Conservation (phyloP, 2,329 filamentous ascomycete genomes). For the Scytalidium sp. region DNA sequence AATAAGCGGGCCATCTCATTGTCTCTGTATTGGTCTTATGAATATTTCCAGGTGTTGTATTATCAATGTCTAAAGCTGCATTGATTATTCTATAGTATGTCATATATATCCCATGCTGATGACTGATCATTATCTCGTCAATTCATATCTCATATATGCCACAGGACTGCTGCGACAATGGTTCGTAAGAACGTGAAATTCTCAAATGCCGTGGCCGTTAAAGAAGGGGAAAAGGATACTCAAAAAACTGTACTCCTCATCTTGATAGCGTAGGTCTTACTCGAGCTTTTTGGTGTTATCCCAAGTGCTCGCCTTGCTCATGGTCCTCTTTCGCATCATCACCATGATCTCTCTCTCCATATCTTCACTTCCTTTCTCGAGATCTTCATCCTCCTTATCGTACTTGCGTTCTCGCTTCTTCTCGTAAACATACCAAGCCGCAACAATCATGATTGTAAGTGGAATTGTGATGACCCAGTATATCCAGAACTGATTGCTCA, state of each 20-base stretch:
- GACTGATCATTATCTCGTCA: no score
- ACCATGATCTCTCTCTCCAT: slow-evolving; percentile 25
- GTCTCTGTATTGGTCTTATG: neutral
- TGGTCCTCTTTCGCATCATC: slow-evolving; percentile 22
- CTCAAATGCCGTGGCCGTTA: no score
- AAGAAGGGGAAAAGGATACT: no score
- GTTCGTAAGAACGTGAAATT: no score
- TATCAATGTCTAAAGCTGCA: neutral
- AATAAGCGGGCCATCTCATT: slow-evolving; percentile 1
- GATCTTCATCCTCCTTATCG: slow-evolving; percentile 19
- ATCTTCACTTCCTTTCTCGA: slow-evolving; percentile 23
- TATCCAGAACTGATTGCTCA: slow-evolving; percentile 56
- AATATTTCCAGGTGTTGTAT: neutral
- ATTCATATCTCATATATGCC: no score
- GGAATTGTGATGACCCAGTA: slow-evolving; percentile 62
- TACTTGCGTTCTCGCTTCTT: slow-evolving; percentile 16
- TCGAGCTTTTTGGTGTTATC: slow-evolving; percentile 11
- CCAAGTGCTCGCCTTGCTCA: slow-evolving; percentile 21
- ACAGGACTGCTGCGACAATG: no score
- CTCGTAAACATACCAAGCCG: slow-evolving; percentile 47
- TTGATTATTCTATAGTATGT: no score
- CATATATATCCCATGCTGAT: no score
- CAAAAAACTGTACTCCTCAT: no score
- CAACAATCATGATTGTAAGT: slow-evolving; percentile 52
- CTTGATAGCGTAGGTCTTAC: no score